phyloP scores from a whole-genome alignment of 202 grass and related monocot genomes.

The Setaria italica region DNA sequence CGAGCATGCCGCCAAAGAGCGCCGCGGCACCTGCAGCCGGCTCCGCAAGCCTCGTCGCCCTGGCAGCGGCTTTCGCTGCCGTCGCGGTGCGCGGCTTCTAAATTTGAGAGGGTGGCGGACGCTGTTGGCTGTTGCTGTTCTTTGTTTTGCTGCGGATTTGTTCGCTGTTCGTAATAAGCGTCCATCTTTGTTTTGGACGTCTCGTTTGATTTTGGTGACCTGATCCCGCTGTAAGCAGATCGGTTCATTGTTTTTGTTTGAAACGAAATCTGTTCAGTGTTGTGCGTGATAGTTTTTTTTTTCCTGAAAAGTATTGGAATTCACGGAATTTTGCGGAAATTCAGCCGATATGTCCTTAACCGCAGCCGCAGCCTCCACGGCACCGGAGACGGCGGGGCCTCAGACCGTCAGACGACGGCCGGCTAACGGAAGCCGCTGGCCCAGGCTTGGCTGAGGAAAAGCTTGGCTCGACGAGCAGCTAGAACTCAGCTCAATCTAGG shows the following conservation, averaged over 20 bases:
- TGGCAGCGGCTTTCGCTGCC: neutral
- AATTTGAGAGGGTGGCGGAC: neutral
- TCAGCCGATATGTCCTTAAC: too few relatives aligned
- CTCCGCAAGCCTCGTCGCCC: neutral
- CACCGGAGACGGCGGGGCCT: too few relatives aligned
- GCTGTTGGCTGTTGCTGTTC: neutral
- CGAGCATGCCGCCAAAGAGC: neutral
- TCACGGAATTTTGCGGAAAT: too few relatives aligned
- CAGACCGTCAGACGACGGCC: too few relatives aligned
- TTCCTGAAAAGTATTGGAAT: too few relatives aligned
- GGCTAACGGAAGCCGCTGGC: too few relatives aligned
- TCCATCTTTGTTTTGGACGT: conserved; percentile 4
- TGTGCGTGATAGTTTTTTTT: too few relatives aligned
- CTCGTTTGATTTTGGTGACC: neutral
- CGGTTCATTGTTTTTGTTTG: neutral
- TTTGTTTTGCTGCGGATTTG: neutral
- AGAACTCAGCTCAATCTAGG: too few relatives aligned
- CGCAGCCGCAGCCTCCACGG: too few relatives aligned
- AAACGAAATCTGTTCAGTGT: too few relatives aligned
- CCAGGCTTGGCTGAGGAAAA: too few relatives aligned
- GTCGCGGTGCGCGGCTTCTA: conserved; percentile 13
- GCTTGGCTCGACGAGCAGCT: too few relatives aligned
- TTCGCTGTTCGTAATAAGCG: conserved; percentile 14
- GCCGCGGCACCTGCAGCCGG: neutral
- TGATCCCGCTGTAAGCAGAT: neutral